Evolutionary conservation across 805 yeast genomes (phyloP).

Genomic region (Metschnikowia gruessii): DNA sequence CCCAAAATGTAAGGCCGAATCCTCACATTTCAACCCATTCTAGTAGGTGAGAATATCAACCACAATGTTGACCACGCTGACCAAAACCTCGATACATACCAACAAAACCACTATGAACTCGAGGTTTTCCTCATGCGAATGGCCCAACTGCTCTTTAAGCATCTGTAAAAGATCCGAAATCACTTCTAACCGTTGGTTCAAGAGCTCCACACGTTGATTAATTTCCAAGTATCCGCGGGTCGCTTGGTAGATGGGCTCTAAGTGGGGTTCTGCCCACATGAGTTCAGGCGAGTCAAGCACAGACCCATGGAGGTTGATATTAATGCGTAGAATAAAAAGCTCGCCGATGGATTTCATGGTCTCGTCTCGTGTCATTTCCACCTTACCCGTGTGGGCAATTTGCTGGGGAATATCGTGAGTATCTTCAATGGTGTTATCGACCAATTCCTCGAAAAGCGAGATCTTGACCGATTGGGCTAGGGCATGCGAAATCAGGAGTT

Average conservation of each 20-base stretch:
- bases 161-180: constrained; percentile 89
- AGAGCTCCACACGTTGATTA: constrained; percentile 84
- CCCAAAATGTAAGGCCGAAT: too few species aligned
- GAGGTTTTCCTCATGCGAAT: constrained; percentile 84
- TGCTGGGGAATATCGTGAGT: constrained; percentile 97
- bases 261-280: constrained; percentile 98
- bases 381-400: constrained; percentile 91
- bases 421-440: constrained; percentile 94
- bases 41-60: constrained; percentile 47
- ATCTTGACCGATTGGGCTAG: constrained; percentile 94
- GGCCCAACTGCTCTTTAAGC: constrained; percentile 96
- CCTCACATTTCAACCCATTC: too few species aligned
- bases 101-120: constrained; percentile 88
- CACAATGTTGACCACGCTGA: constrained; percentile 78
- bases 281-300: constrained; percentile 95
- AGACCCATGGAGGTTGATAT: constrained; percentile 79
- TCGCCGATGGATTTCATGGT: constrained; percentile 98
- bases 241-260: constrained; percentile 97
- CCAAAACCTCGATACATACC: constrained; percentile 89
- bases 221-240: constrained; percentile 94
- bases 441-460: constrained; percentile 91
- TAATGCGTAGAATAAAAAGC: constrained; percentile 79
- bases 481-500: constrained; percentile 91
- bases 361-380: constrained; percentile 88
- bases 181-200: constrained; percentile 91